Conservation (phyloP, 805 yeast species). For the Yarrowia divulgata region DNA sequence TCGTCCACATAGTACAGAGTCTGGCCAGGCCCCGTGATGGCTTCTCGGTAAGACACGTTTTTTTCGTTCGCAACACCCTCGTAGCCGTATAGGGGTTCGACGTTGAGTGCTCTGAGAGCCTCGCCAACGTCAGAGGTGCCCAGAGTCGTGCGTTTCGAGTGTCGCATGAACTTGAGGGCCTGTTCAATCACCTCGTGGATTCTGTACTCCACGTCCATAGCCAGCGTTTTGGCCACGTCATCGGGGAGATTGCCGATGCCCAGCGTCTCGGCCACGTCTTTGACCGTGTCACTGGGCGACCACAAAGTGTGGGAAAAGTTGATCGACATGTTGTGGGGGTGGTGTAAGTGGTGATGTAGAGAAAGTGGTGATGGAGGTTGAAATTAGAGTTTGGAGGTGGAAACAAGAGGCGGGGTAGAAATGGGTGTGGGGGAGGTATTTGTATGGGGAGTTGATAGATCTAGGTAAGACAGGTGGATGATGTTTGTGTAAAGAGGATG, state of each 20-base stretch:
- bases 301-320: slow-evolving; percentile 83
- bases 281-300: slow-evolving; percentile 97
- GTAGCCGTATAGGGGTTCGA: slow-evolving; percentile 93
- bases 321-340: slow-evolving; percentile 43
- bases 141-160: slow-evolving; percentile 81
- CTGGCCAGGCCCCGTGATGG: slow-evolving; percentile 89
- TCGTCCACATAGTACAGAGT: slow-evolving; percentile 88
- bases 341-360: not conserved
- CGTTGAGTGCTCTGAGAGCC: slow-evolving; percentile 83
- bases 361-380: not conserved
- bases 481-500: too few relatives aligned
- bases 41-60: slow-evolving; percentile 66
- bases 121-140: slow-evolving; percentile 82
- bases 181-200: slow-evolving; percentile 95
- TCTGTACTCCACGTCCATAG: slow-evolving; percentile 99
- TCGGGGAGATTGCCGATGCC: slow-evolving; percentile 81
- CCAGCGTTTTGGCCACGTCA: slow-evolving; percentile 91
- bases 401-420: not conserved
- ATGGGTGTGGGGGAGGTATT: not conserved
- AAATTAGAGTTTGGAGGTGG: not conserved
- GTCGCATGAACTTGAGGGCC: slow-evolving; percentile 95
- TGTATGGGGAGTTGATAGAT: too few relatives aligned
- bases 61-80: slow-evolving; percentile 57
- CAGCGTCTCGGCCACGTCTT: slow-evolving; percentile 91
- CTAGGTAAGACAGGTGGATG: too few relatives aligned